Conservation (phyloP, 805 yeast species). For the Ascoidea tarda region DNA sequence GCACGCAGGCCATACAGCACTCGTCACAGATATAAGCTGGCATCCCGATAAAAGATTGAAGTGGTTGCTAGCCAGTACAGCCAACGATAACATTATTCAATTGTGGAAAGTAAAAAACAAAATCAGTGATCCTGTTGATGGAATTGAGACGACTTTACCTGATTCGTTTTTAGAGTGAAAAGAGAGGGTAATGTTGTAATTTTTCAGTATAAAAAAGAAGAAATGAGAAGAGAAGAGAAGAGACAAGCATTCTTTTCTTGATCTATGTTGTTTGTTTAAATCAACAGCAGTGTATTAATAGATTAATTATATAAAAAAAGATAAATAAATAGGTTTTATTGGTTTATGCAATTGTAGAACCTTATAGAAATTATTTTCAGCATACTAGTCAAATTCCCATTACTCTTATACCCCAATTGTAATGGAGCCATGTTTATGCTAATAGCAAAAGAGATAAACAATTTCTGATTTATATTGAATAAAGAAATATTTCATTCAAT, state of each 20-base stretch:
- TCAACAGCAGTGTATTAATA: too few species aligned
- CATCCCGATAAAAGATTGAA: constrained; percentile 42
- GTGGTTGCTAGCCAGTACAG: constrained; percentile 57
- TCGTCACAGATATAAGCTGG: constrained; percentile 61
- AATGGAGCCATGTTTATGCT: constrained; percentile 12
- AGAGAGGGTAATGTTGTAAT: constrained; percentile 15
- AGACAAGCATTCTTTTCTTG: too few species aligned
- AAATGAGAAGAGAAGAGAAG: too few species aligned
- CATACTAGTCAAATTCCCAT: background rate
- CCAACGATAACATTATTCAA: constrained; percentile 30
- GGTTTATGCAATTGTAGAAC: too few species aligned
- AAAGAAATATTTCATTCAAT: too few species aligned
- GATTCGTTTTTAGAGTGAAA: constrained; percentile 15
- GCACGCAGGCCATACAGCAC: constrained; percentile 84
- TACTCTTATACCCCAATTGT: too few species aligned
- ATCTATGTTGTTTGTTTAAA: too few species aligned
- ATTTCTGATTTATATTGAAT: too few species aligned
- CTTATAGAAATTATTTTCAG: background rate
- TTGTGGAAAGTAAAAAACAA: constrained; percentile 28
- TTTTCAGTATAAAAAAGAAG: constrained; percentile 7
- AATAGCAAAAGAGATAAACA: constrained; percentile 1
- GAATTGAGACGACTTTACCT: constrained; percentile 4
- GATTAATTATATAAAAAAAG: too few species aligned
- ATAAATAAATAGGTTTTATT: too few species aligned
- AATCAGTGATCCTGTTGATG: constrained; percentile 16